Evolutionary conservation across 495 filamentous ascomycete genomes (phyloP), one percentile per base, ranked within the genome.

Genomic region (Aspergillus avenaceus): DNA sequence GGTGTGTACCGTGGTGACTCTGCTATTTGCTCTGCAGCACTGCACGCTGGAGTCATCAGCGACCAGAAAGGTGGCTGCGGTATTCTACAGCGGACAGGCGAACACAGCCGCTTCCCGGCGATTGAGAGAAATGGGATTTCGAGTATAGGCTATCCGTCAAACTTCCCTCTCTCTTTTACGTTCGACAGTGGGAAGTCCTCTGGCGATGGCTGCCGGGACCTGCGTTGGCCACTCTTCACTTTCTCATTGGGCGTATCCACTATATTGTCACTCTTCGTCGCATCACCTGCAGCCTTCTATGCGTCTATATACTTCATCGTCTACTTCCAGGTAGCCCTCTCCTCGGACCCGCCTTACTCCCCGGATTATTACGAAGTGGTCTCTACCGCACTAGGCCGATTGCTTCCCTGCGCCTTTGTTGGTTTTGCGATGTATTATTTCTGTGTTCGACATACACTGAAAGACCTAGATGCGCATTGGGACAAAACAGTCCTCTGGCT

Each of bases 401-500:
- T 88, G 54, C 71, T 92, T 7, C 88, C 88, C 0, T 86, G 86
- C 14, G 77, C 83, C 50, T 87, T 90, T 47, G 73, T 78, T 22
- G 84, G 80, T 1, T 85, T 82, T 63, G 84, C 84, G 49, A 73
- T 92, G 27, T 90, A 87, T 65, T 75, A 77, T 54, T 84, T 84
- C 58, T 74, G 65, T 41, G 66, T 79, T 7, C 61, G 65, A 2
- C 62, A 71, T 45, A 77, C 73, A 1, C 69, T 90, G 2, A 57
- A 50, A 1, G 70, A 80, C 21, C 73, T 87, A 5, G 78, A 74
- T 1, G 83, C 87, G 4, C 83, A 85, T 54, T 64, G 84, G 53
- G 87, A 91, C 54, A 88, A 86, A 63, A 85, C 87, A 0, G 54
- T 90, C 21, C 68, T 90, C 22, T 91, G 86, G 86, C 73, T 91